phyloP scores from a whole-genome alignment of 2,329 filamentous ascomycete species.

The Metarhizium robertsii region DNA sequence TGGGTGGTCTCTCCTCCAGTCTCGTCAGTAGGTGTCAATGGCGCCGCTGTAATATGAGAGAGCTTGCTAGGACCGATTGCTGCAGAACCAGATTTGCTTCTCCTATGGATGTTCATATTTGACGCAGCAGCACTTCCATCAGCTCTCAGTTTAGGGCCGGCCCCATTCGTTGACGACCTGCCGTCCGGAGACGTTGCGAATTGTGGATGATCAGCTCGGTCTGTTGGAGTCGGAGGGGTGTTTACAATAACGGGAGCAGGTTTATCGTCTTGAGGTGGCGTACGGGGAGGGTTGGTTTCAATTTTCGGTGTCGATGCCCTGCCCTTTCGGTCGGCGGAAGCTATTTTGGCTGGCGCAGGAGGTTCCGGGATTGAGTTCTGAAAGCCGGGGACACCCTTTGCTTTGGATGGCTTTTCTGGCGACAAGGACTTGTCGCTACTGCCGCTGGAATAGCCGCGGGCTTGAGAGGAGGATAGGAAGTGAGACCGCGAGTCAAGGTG shows the following conservation, averaged over 20 bases:
- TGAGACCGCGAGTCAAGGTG: constrained; percentile 26
- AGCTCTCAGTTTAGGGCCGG: constrained; percentile 19
- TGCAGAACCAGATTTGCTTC: constrained; percentile 42
- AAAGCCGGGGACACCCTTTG: not conserved
- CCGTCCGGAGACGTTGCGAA: constrained; percentile 17
- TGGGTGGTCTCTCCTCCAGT: constrained; percentile 44
- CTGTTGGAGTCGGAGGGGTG: constrained; percentile 56
- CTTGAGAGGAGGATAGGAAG: constrained; percentile 32
- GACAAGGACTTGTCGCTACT: constrained; percentile 49
- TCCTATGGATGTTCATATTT: constrained; percentile 63
- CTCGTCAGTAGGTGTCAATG: constrained; percentile 70
- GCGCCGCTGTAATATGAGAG: constrained; percentile 62
- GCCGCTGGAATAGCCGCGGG: constrained; percentile 51
- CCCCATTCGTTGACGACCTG: constrained; percentile 18
- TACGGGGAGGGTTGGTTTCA: constrained; percentile 30
- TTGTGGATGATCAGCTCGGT: constrained; percentile 19
- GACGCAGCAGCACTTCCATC: constrained; percentile 55
- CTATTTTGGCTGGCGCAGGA: constrained; percentile 20
- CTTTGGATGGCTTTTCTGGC: not conserved
- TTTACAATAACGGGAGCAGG: constrained; percentile 50
- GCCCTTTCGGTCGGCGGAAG: constrained; percentile 17
- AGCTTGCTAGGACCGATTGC: constrained; percentile 72
- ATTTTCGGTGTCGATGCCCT: constrained; percentile 18
- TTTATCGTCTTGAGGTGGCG: constrained; percentile 36
- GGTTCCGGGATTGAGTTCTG: constrained; percentile 16